These are phyloP conservation scores for Aspergillus mulundensis DNA, from an alignment of 495 filamentous ascomycete genomes.

Conservation along the genomic window DNA sequence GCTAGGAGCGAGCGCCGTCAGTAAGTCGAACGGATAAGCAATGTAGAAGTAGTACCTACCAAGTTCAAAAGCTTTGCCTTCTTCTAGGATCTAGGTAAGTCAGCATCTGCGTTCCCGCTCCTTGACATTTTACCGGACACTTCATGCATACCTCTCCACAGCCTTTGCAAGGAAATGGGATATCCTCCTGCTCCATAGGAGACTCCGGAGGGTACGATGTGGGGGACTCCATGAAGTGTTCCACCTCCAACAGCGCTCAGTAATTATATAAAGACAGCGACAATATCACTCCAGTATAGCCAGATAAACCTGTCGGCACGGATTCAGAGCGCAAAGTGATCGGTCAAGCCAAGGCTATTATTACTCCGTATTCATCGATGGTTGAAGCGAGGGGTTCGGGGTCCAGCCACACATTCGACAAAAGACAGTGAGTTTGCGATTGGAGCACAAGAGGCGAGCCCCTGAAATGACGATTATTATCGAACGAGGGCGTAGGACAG, in stretches of 20 bases:
- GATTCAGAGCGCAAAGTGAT: conserved; percentile 13
- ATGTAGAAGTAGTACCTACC: conserved; percentile 56
- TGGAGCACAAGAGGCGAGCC: conserved; percentile 1
- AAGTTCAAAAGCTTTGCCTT: conserved; percentile 97
- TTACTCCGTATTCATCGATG: conserved; percentile 11
- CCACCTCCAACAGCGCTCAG: conserved; percentile 5
- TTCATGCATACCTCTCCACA: conserved; percentile 79
- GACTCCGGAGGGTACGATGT: conserved; percentile 69
- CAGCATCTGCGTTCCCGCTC: conserved; percentile 13
- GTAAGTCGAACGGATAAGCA: conserved; percentile 3
- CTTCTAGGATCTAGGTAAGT: conserved; percentile 75
- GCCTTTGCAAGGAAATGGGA: conserved; percentile 89
- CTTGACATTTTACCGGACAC: neutral
- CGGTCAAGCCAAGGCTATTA: conserved; percentile 14
- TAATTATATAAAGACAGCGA: neutral
- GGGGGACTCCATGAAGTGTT: conserved; percentile 38
- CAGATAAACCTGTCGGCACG: neutral
- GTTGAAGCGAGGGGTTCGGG: conserved; percentile 10
- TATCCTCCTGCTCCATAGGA: conserved; percentile 83
- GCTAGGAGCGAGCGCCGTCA: conserved; percentile 48
- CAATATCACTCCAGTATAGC: neutral
- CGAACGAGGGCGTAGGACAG: conserved; percentile 6
- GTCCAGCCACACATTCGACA: conserved; percentile 17
- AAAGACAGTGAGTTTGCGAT: conserved; percentile 5
- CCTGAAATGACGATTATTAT: neutral